These are phyloP conservation scores for Curvularia hawaiiensis DNA, from an alignment of 2,329 filamentous ascomycete species.

Conservation along the genomic window DNA sequence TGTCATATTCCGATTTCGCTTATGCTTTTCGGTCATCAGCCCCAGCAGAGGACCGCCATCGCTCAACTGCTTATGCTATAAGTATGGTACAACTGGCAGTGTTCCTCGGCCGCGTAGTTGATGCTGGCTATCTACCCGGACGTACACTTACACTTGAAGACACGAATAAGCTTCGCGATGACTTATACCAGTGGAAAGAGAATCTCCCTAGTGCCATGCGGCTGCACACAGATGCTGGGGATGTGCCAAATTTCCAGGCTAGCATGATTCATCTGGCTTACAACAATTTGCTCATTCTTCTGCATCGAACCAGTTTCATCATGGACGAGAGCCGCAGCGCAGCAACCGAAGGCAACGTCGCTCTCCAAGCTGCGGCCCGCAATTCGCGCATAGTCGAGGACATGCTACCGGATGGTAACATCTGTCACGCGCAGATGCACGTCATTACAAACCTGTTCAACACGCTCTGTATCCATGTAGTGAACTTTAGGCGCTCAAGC, in stretches of 20 bases:
- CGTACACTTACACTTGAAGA: constrained; percentile 25
- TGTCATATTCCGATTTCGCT: constrained; percentile 47
- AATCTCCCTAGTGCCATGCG: constrained; percentile 45
- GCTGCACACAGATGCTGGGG: constrained; percentile 37
- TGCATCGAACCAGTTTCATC: constrained; percentile 53
- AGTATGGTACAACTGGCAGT: constrained; percentile 50
- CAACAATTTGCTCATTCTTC: constrained; percentile 55
- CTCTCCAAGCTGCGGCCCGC: constrained; percentile 53
- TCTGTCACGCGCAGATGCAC: constrained; percentile 54
- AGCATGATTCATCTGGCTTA: constrained; percentile 52
- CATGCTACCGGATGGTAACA: constrained; percentile 51
- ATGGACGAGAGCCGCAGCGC: constrained; percentile 42
- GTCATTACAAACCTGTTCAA: constrained; percentile 57
- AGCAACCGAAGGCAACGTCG: constrained; percentile 46
- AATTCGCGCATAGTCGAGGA: constrained; percentile 57
- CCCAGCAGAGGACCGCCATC: constrained; percentile 36
- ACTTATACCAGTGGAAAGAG: constrained; percentile 50
- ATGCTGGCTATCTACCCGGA: constrained; percentile 42
- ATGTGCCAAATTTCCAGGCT: constrained; percentile 46
- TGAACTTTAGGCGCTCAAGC: constrained; percentile 47
- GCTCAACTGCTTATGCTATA: constrained; percentile 41
- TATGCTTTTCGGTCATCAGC: constrained; percentile 36
- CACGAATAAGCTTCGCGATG: constrained; percentile 31
- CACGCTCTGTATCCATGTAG: constrained; percentile 56
- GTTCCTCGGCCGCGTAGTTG: constrained; percentile 47